phyloP scores from a whole-genome alignment of 371 early-diverging fungal genomes.

The Coemansia sp. region DNA sequence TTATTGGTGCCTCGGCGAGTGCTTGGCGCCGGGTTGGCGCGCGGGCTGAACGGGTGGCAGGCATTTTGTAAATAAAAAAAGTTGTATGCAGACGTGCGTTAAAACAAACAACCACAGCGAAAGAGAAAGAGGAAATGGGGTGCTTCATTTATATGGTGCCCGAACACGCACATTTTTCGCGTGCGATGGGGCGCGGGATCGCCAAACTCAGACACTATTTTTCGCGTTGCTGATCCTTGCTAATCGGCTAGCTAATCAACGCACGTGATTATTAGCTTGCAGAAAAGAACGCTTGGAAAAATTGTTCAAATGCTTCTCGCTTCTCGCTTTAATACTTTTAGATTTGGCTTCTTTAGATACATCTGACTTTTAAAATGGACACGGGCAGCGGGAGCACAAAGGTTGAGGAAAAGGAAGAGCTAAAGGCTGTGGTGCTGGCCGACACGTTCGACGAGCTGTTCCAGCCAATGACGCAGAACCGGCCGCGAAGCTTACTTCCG shows the following conservation, averaged over 20 bases:
- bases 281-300: background rate
- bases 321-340: background rate
- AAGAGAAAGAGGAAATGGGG: background rate
- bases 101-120: slow-evolving; percentile 2
- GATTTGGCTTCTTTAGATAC: background rate
- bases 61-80: slow-evolving; percentile 14
- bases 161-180: slow-evolving; percentile 14
- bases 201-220: slow-evolving; percentile 1
- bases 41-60: slow-evolving; percentile 32
- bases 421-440: slow-evolving; percentile 88
- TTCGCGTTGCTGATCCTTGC: slow-evolving; percentile 5
- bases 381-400: slow-evolving; percentile 18
- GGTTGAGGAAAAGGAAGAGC: slow-evolving; percentile 33
- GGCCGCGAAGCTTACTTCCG: slow-evolving; percentile 90
- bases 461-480: slow-evolving; percentile 82
- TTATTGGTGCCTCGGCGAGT: slow-evolving; percentile 28
- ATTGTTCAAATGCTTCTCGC: background rate
- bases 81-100: background rate
- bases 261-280: background rate
- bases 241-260: background rate
- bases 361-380: background rate
- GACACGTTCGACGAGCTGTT: slow-evolving; percentile 89
- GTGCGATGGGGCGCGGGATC: slow-evolving; percentile 8
- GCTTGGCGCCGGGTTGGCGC: slow-evolving; percentile 16
- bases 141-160: slow-evolving; percentile 3